A percentile compares a stretch with the other conserved stretches of the same genome.
phyloP scores from a whole-genome alignment of 129 eudicot species.

The Silybum marianum region DNA sequence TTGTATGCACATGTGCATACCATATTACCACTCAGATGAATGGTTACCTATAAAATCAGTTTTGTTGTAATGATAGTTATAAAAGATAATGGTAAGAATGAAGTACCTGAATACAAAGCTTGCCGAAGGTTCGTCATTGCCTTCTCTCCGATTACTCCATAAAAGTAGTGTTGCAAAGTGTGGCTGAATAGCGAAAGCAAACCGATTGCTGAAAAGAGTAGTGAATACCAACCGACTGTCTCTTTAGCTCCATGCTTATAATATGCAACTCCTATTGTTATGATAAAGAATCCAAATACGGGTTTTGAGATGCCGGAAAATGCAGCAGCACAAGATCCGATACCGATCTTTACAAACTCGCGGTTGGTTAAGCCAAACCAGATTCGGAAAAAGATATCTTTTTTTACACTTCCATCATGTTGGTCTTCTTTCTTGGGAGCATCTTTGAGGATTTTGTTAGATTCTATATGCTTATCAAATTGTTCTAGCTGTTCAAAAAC shows the following conservation, averaged over 20 bases:
- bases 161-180: constrained; percentile 75
- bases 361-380: constrained; percentile 64
- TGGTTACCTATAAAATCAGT: too few relatives aligned
- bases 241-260: constrained; percentile 46
- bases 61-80: not conserved
- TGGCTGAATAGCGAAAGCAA: constrained; percentile 67
- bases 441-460: constrained; percentile 21
- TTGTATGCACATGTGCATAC: too few relatives aligned
- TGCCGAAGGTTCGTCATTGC: constrained; percentile 78
- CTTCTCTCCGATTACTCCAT: constrained; percentile 74
- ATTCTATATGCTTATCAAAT: constrained; percentile 29
- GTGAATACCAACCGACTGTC: constrained; percentile 63
- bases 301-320: constrained; percentile 89
- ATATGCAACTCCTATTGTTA: constrained; percentile 83
- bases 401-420: constrained; percentile 31
- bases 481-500: constrained; percentile 31
- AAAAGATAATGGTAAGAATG: not conserved
- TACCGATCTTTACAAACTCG: constrained; percentile 50
- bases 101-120: constrained; percentile 74
- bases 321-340: constrained; percentile 79
- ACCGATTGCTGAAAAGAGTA: constrained; percentile 63
- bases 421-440: constrained; percentile 39
- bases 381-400: constrained; percentile 64
- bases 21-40: too few relatives aligned
- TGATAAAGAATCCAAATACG: constrained; percentile 74